Evolutionary conservation across 306 rosid genomes (phyloP), one percentile per base, ranked within the genome.

Genomic region (Lagenaria siceraria): DNA sequence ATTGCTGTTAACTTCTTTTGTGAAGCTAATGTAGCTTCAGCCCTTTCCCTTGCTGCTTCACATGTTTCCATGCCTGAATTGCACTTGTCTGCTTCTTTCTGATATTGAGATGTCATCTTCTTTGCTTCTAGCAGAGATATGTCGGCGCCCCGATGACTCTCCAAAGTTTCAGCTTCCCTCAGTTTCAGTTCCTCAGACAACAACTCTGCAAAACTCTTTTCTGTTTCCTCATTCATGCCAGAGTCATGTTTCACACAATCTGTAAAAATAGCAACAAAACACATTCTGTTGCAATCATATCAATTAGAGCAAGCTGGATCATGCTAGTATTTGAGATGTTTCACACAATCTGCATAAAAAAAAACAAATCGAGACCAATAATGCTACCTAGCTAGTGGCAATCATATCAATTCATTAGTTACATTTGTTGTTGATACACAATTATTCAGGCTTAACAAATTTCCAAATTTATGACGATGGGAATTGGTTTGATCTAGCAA

Each of bases 31-130:
- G 91, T 58, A 49, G 86, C 82, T 83, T 92, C 99, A 17, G 97
- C 76, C 85, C 88, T 90, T 89, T 96, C 98, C 83, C 99, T 87
- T 0, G 97, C 97, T 77, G 86, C 97, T 79, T 96, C 99, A 6
- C 99, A 92, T 0, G 99, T 96, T 81, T 90, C 99, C 99, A 96
- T 96, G 76, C 98, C 98, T 4, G 97, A 96, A 82, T 87, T 96
- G 77, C 98, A 92, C 89, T 90, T 96, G 86, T 96, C 99, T 46
- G 99, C 99, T 86, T 96, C 99, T 83, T 96, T 96, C 79, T 87
- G 97, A 82, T 92, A 92, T 83, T 90, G 97, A 61, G 99, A 95
- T 38, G 99, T 89, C 19, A 89, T 83, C 88, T 95, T 95, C 89
- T 95, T 95, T 13, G 99, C 93, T 87, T 95, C 99, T 9, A 92